Conservation (phyloP, 2,329 filamentous ascomycete genomes). For the Pseudogymnoascus sp. region DNA sequence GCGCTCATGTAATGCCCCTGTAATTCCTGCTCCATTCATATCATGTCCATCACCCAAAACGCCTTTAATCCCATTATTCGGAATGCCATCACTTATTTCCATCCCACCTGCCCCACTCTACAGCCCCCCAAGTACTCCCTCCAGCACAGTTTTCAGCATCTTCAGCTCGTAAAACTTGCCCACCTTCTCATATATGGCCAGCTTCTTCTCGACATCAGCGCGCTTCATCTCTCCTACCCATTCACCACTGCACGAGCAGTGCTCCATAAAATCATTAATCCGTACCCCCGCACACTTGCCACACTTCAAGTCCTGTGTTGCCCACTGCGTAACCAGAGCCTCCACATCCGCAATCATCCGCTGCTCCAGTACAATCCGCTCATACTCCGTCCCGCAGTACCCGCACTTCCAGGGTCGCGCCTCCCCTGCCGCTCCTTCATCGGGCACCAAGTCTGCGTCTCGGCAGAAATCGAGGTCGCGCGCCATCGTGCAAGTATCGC, state of each 20-base stretch:
- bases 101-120: conserved; percentile 19
- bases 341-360: conserved; percentile 69
- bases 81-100: neutral
- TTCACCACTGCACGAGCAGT: conserved; percentile 83
- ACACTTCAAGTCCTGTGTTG: conserved; percentile 84
- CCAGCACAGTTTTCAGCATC: conserved; percentile 71
- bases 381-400: conserved; percentile 67
- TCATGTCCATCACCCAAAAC: neutral
- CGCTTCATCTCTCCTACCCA: conserved; percentile 68
- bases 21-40: neutral
- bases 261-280: conserved; percentile 91
- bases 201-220: conserved; percentile 52
- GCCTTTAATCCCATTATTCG: conserved; percentile 1
- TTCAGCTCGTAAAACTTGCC: conserved; percentile 70
- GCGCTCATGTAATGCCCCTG: neutral
- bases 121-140: conserved; percentile 46
- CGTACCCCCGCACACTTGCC: conserved; percentile 59
- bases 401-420: conserved; percentile 61
- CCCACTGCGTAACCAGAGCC: conserved; percentile 68
- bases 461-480: conserved; percentile 88
- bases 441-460: conserved; percentile 69
- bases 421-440: conserved; percentile 16
- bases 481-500: conserved; percentile 81
- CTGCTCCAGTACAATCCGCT: conserved; percentile 78
- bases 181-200: conserved; percentile 66